These are phyloP conservation scores for Mycena olivaceomarginata DNA, from an alignment of 768 basidiomycete species.

Conservation along the genomic window DNA sequence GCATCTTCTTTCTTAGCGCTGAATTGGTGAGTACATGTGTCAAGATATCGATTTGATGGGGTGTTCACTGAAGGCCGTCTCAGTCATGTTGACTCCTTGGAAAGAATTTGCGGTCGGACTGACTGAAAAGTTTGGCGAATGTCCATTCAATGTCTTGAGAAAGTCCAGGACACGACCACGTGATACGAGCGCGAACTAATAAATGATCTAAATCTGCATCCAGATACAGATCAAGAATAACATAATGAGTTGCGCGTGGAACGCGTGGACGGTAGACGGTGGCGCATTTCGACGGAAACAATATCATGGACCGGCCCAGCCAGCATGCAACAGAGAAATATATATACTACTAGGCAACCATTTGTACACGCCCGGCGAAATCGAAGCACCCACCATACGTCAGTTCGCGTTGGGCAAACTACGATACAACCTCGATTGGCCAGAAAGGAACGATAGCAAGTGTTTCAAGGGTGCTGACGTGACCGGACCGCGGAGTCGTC, in stretches of 20 bases:
- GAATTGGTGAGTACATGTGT: background rate
- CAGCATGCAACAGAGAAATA: background rate
- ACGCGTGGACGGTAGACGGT: background rate
- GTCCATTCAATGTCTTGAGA: no score
- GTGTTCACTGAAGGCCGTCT: no score
- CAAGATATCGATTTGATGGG: background rate
- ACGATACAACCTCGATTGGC: background rate
- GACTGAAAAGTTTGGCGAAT: no score
- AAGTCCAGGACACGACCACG: no score
- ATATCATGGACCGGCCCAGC: background rate
- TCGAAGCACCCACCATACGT: conserved; percentile 5
- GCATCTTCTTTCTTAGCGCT: no score
- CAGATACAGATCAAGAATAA: no score
- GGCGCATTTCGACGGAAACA: background rate
- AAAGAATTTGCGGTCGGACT: no score
- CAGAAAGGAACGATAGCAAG: background rate
- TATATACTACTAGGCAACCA: background rate
- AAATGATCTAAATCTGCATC: no score
- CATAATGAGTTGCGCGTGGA: no score
- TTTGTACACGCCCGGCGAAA: background rate
- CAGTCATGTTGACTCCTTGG: no score
- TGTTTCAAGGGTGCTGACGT: conserved; percentile 29
- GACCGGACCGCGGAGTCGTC: conserved; percentile 2
- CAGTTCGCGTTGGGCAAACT: background rate
- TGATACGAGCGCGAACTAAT: background rate